Evolutionary conservation across 1,139 yeast genomes (phyloP).

Genomic region (Lodderomyces orthopsilosis): DNA sequence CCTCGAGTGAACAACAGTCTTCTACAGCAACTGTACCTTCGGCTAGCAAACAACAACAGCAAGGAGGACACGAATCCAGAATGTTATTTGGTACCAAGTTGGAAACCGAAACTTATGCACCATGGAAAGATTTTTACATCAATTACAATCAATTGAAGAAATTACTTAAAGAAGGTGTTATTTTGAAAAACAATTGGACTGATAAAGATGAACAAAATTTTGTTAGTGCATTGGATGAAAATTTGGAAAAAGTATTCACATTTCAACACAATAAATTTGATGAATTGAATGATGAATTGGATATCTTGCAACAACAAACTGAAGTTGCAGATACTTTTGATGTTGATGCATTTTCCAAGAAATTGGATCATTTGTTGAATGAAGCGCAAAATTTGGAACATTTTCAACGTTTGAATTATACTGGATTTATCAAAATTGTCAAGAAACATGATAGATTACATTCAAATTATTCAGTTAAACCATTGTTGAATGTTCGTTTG

Average conservation of each 20-base stretch:
- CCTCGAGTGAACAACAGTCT: conserved; percentile 3
- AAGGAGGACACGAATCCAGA: conserved; percentile 11
- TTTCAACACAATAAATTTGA: conserved; percentile 76
- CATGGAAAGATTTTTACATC: conserved; percentile 86
- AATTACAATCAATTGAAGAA: conserved; percentile 77
- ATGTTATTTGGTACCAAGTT: conserved; percentile 89
- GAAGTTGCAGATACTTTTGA: conserved; percentile 44
- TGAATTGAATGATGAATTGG: conserved; percentile 62
- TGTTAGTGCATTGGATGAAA: conserved; percentile 77
- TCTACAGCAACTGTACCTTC: conserved; percentile 2
- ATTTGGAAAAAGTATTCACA: conserved; percentile 88
- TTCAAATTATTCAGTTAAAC: conserved; percentile 80
- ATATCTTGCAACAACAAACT: conserved; percentile 54
- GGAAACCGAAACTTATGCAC: conserved; percentile 76
- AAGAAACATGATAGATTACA: conserved; percentile 94
- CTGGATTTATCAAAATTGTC: conserved; percentile 92
- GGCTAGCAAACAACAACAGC: conserved; percentile 1
- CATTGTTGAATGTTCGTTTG: conserved; percentile 82
- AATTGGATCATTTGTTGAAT: conserved; percentile 69
- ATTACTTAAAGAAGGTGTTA: conserved; percentile 74
- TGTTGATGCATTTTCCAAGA: conserved; percentile 54
- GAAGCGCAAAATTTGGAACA: conserved; percentile 84
- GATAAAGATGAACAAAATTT: conserved; percentile 82
- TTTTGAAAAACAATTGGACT: conserved; percentile 58
- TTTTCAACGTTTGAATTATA: conserved; percentile 86